Conservation (phyloP, 805 yeast species). For the Blastobotrys robertii region DNA sequence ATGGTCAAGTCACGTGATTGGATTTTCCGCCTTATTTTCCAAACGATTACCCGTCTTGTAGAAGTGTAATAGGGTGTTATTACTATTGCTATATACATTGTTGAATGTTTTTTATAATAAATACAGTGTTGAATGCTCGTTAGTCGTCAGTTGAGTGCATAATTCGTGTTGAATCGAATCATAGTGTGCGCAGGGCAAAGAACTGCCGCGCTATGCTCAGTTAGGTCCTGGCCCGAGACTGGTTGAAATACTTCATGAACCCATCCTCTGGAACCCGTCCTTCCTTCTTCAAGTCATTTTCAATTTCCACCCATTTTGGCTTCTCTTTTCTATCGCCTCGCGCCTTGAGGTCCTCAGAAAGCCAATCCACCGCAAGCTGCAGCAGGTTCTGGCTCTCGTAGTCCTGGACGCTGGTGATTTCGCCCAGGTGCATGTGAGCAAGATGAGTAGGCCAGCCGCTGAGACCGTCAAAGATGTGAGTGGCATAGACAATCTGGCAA, state of each 20-base stretch:
- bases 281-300: conserved; percentile 16
- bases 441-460: conserved; percentile 84
- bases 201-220: neutral
- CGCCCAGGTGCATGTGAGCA: conserved; percentile 68
- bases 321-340: conserved; percentile 46
- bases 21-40: too few relatives aligned
- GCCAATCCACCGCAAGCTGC: conserved; percentile 29
- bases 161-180: too few relatives aligned
- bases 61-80: too few relatives aligned
- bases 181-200: too few relatives aligned
- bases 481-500: conserved; percentile 75
- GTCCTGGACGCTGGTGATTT: conserved; percentile 26
- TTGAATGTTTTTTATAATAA: too few relatives aligned
- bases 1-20: too few relatives aligned
- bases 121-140: too few relatives aligned
- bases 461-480: conserved; percentile 94
- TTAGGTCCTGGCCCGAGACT: conserved; percentile 18
- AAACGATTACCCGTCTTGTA: too few relatives aligned
- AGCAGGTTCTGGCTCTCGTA: conserved; percentile 24
- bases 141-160: too few relatives aligned
- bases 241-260: conserved; percentile 22
- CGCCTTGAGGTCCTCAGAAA: conserved; percentile 30
- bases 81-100: too few relatives aligned
- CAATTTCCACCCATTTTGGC: conserved; percentile 49
- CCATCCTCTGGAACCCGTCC: conserved; percentile 19